phyloP scores from a whole-genome alignment of 202 grass and related monocot species.

The Panicum hallii region DNA sequence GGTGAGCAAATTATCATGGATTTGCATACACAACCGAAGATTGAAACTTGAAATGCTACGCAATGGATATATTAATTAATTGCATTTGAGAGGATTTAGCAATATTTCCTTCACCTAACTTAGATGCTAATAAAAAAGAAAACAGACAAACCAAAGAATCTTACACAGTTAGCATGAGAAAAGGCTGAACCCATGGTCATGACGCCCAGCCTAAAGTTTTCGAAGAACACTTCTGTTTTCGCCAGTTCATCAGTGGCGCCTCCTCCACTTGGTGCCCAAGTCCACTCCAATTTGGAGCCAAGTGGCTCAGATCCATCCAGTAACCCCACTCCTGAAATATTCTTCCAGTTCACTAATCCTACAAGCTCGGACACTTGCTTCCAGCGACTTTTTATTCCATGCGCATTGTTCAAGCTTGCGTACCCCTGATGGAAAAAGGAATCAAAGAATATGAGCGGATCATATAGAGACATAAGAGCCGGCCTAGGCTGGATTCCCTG shows the following conservation, averaged over 20 bases:
- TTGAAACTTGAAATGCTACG: background rate
- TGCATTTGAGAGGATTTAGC: too few relatives aligned
- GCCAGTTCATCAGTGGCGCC: background rate
- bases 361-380: conserved; percentile 13
- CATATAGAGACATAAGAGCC: conserved; percentile 26
- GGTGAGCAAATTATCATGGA: background rate
- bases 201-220: background rate
- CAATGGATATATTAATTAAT: conserved; percentile 14
- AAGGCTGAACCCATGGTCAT: background rate
- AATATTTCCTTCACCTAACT: background rate
- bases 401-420: conserved; percentile 33
- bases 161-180: conserved; percentile 24
- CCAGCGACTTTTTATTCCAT: background rate
- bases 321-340: conserved; percentile 12
- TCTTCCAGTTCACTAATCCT: conserved; percentile 24
- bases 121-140: background rate
- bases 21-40: background rate
- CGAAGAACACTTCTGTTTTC: conserved; percentile 37
- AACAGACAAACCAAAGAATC: conserved; percentile 16
- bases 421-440: conserved; percentile 27
- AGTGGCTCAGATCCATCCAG: conserved; percentile 10
- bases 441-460: conserved; percentile 50
- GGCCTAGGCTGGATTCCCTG: conserved; percentile 34
- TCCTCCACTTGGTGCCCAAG: background rate
- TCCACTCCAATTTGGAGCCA: background rate